Evolutionary conservation across 768 basidiomycete species (phyloP), one percentile per base, ranked within the genome.

Genomic region (Phanerochaete carnosa): DNA sequence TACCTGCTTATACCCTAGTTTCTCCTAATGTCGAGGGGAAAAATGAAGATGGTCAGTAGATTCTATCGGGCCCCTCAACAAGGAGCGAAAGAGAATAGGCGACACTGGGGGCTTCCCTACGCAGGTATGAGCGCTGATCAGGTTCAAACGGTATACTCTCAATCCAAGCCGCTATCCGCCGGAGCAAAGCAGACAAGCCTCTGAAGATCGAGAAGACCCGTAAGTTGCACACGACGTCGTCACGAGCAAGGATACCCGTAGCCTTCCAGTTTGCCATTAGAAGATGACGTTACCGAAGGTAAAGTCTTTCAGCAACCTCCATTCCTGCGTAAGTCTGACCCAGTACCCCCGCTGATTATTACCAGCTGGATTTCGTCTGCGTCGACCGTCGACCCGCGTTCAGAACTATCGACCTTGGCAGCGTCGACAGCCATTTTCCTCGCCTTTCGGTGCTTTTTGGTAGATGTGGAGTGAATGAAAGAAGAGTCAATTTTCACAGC

Each of bases 101-200:
- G 76, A 88, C 79, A 84, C 89, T 89, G 83, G 80, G 89, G 89
- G 68, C 89, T 92, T 95, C 92, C 92, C 92, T 94, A 92, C 93
- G 94, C 93, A 93, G 91, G 90, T 92, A 82, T 94, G 83, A 92
- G 85, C 90, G 82, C 92, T 93, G 89, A 83, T 92, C 94, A 95
- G 92, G 93, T 94, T 94, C 90, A 75, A 85, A 87, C 94, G 92
- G 93, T 95, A 85, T 95, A 62, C 90, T 95, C 94, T 95, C 93
- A 95, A 93, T 76, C 92, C 84, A 77, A 74, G 76, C 74, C 74
- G 75, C 71, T 72, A 73, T 59, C 58, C 67, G 67, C 62, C 64
- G 66, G 69, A 65, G 67, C 50, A 66, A 61, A 66, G 63, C 61
- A 64, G 64, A 67, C 68, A 51, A 50, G 61, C 65, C 46, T 47